A percentile compares a stretch with the other conserved stretches of the same genome.
These are phyloP conservation scores for Cordyceps fumosorosea DNA, from an alignment of 2,329 filamentous ascomycete species.

Conservation along the genomic window DNA sequence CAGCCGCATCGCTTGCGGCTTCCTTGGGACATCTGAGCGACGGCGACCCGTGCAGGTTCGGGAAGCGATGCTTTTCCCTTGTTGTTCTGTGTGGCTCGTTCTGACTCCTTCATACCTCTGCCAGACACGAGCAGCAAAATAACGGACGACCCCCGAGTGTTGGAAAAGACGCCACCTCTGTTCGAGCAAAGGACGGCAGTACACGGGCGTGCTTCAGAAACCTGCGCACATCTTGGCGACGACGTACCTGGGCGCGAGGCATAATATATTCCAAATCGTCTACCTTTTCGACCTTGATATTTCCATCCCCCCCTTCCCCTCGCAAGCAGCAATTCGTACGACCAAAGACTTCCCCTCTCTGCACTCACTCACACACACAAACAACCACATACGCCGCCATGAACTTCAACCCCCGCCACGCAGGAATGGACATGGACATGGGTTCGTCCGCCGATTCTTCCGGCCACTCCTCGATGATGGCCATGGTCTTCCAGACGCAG, in stretches of 20 bases:
- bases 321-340: neutral
- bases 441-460: neutral
- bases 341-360: neutral
- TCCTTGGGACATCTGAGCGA: neutral
- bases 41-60: neutral
- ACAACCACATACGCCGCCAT: neutral
- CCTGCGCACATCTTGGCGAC: neutral
- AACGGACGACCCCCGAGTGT: neutral
- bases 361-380: neutral
- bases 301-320: too few species aligned
- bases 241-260: neutral
- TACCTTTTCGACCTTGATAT: too few species aligned
- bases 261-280: neutral
- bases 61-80: neutral
- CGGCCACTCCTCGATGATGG: slow-evolving; percentile 20
- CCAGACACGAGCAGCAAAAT: neutral
- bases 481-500: slow-evolving; percentile 54
- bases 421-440: slow-evolving; percentile 12
- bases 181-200: neutral
- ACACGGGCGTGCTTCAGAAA: neutral
- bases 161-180: neutral
- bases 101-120: neutral
- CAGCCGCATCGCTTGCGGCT: neutral
- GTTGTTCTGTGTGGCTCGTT: neutral
- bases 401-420: slow-evolving; percentile 4